Conservation (phyloP, 208 protist genomes). For the Trypanosoma lewisi region DNA sequence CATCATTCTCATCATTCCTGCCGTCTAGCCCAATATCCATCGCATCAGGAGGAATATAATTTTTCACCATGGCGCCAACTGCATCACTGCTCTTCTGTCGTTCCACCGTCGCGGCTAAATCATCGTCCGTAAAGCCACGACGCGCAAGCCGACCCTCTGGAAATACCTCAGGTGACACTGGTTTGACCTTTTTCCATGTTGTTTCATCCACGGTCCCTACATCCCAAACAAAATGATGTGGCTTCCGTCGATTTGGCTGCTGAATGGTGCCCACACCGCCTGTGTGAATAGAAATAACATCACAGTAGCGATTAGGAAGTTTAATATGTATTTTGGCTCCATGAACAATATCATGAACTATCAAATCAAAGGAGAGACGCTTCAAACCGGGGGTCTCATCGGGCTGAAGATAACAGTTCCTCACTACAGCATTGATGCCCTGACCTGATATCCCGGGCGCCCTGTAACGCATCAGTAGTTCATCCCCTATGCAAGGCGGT, state of each 20-base stretch:
- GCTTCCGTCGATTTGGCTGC: constrained; percentile 23
- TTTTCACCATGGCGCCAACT: background rate
- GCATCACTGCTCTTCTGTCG: background rate
- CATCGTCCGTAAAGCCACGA: constrained; percentile 24
- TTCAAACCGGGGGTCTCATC: constrained; percentile 31
- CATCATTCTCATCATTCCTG: background rate
- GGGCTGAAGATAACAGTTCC: constrained; percentile 33
- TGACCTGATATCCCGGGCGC: constrained; percentile 5
- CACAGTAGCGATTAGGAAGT: constrained; percentile 56
- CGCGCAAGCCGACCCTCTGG: constrained; percentile 19
- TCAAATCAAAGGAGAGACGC: constrained; percentile 34
- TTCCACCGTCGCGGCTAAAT: constrained; percentile 13
- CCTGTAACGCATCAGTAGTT: constrained; percentile 38
- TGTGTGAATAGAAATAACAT: constrained; percentile 41
- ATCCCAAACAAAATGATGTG: constrained; percentile 58
- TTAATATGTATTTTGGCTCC: constrained; percentile 39
- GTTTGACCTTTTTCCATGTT: constrained; percentile 16
- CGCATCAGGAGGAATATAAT: background rate
- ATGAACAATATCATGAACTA: constrained; percentile 34
- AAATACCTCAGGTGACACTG: constrained; percentile 9
- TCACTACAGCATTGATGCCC: constrained; percentile 19
- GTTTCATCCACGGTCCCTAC: constrained; percentile 40
- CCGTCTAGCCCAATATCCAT: background rate
- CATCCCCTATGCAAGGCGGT: constrained; percentile 44
- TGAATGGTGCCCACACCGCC: constrained; percentile 39